A percentile compares a stretch with the other conserved stretches of the same genome.
Conservation (phyloP, 2,329 filamentous ascomycete species). For the Didymella sp. region DNA sequence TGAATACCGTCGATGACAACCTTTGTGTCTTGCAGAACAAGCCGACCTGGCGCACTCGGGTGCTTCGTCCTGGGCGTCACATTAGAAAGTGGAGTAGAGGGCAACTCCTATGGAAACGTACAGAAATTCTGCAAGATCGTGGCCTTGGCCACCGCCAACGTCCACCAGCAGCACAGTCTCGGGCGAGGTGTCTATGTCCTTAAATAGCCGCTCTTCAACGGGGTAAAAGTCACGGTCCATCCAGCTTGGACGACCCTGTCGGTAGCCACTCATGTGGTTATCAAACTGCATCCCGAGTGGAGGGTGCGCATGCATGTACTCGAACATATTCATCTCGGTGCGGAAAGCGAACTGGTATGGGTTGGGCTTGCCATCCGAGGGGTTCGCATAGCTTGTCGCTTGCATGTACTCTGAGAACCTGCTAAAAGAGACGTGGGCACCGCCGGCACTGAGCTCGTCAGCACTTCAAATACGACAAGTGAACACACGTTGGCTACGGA, state of each 20-base stretch:
- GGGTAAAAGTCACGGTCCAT: conserved; percentile 14
- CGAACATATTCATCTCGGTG: conserved; percentile 6
- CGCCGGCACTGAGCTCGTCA: not conserved
- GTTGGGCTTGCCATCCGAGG: not conserved
- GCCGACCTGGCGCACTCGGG: not conserved
- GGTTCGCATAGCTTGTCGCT: conserved; percentile 2
- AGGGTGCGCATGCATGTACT: conserved; percentile 3
- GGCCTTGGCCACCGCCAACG: conserved; percentile 16
- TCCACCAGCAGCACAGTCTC: conserved; percentile 16
- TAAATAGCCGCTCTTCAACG: conserved; percentile 8
- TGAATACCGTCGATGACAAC: not conserved
- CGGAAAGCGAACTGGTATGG: conserved; percentile 10
- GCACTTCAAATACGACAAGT: not conserved
- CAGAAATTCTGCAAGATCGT: conserved; percentile 1
- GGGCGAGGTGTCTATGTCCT: not conserved
- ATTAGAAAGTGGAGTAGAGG: not conserved
- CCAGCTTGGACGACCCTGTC: conserved; percentile 6
- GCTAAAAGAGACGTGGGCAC: not conserved
- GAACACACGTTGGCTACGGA: not conserved
- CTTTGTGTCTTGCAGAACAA: not conserved
- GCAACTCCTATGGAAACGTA: not conserved
- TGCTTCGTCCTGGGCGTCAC: not conserved
- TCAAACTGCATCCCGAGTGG: conserved; percentile 1
- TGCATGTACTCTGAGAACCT: conserved; percentile 4
- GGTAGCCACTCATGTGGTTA: conserved; percentile 11